These are phyloP conservation scores for Pisolithus microcarpus DNA, from an alignment of 768 basidiomycete species.

Conservation along the genomic window DNA sequence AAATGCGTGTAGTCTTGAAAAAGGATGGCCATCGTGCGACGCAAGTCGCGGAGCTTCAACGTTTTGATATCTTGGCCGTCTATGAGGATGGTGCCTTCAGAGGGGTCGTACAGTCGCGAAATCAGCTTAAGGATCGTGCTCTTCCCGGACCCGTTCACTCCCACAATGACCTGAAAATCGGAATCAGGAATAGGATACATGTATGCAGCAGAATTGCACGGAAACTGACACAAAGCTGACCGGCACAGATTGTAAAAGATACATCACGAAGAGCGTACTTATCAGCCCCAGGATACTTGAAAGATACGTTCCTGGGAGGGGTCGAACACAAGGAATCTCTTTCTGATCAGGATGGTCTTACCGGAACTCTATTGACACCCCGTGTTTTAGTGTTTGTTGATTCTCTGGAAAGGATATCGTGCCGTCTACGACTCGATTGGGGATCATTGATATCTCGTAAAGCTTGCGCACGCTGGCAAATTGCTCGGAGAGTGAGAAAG, in stretches of 20 bases:
- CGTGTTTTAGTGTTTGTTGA: constrained; percentile 35
- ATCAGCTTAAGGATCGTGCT: constrained; percentile 74
- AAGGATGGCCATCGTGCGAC: constrained; percentile 63
- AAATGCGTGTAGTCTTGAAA: constrained; percentile 82
- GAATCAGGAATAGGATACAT: neutral
- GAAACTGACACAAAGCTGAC: constrained; percentile 64
- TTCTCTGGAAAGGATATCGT: constrained; percentile 43
- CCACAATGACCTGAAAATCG: constrained; percentile 57
- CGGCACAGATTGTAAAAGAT: constrained; percentile 62
- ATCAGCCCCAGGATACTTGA: constrained; percentile 53
- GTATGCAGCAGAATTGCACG: neutral
- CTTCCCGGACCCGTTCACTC: constrained; percentile 74
- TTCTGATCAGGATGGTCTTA: constrained; percentile 17
- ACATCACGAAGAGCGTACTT: constrained; percentile 50
- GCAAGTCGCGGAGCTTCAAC: constrained; percentile 54
- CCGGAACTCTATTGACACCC: constrained; percentile 57
- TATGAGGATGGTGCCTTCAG: constrained; percentile 60
- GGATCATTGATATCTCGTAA: constrained; percentile 56
- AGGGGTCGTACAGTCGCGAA: constrained; percentile 61
- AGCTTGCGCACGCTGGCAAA: constrained; percentile 49
- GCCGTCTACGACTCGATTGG: constrained; percentile 55
- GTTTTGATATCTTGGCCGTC: constrained; percentile 56
- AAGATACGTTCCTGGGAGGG: constrained; percentile 54
- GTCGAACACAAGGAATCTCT: neutral
- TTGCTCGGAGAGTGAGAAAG: constrained; percentile 49